Evolutionary conservation across 2,329 filamentous ascomycete species (phyloP), one percentile per base, ranked within the genome.

Genomic region (Tetracladium maxilliforme): DNA sequence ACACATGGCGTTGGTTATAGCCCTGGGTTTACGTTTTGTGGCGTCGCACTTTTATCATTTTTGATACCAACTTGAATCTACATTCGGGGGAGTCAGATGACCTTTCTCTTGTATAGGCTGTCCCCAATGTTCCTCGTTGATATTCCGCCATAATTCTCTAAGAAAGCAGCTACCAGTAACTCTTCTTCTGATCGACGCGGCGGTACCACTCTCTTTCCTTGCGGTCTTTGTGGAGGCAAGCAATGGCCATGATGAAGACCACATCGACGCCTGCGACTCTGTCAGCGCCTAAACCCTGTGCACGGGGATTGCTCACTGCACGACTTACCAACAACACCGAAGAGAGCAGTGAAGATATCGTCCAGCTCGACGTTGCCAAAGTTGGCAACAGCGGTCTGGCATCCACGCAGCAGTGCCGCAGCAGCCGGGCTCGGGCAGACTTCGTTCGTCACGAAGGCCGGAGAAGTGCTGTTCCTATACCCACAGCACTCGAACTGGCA

Each of bases 141-240:
- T 18, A 14, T n/a, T n/a, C n/a, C n/a, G n/a, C n/a, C n/a, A n/a
- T n/a, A n/a, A n/a, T n/a, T n/a, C n/a, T n/a, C 21, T 42, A 54
- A 64, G 45, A 65, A 66, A 16, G 57, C 51, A 25, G 60, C 49
- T 34, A 54, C 52, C n/a, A n/a, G n/a, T n/a, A n/a, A 26, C 72
- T 69, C 33, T 51, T 67, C 68, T 90, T 90, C 61, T 83, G 71
- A 43, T 87, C 80, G 41, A 90, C 86, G 43, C 79, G 64, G 30
- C 71, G 68, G 54, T 83, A 90, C 31, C 81, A 64, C 49, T 79
- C 72, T 41, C 70, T 69, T 56, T 90, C 81, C 52, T 77, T 79
- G 43, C 80, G 71, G 40, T 83, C 74, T 61, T 84, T 86, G 40
- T 83, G 59, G 22, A 90, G 59, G 51, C 82, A 83, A 16, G 76